Conservation (phyloP, 805 yeast species). For the Yarrowia phangngaensis region DNA sequence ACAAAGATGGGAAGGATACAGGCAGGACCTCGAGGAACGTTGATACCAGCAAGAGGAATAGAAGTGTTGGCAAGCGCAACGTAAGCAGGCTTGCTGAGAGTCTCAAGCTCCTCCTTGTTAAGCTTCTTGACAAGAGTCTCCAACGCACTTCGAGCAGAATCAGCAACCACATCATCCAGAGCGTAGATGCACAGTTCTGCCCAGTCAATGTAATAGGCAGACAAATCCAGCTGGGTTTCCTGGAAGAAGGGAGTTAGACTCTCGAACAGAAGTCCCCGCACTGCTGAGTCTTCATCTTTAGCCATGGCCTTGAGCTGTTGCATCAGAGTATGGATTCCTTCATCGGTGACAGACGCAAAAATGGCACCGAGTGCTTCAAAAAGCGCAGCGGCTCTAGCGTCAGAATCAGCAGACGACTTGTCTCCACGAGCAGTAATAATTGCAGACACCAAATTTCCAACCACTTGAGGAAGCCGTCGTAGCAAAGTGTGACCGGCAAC, state of each 20-base stretch:
- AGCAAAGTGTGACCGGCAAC: slow-evolving; percentile 84
- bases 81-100: slow-evolving; percentile 72
- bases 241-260: slow-evolving; percentile 71
- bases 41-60: slow-evolving; percentile 62
- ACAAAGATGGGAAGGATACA: slow-evolving; percentile 86
- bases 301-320: slow-evolving; percentile 73
- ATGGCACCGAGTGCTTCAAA: slow-evolving; percentile 58
- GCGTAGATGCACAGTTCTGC: slow-evolving; percentile 64
- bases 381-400: slow-evolving; percentile 41
- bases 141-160: slow-evolving; percentile 62
- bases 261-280: slow-evolving; percentile 49
- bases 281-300: slow-evolving; percentile 66
- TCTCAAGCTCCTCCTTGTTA: slow-evolving; percentile 72
- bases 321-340: slow-evolving; percentile 79
- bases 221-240: slow-evolving; percentile 59
- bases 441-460: slow-evolving; percentile 68
- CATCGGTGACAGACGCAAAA: slow-evolving; percentile 68
- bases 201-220: slow-evolving; percentile 70
- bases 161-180: slow-evolving; percentile 69
- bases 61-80: slow-evolving; percentile 68
- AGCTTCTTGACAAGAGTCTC: slow-evolving; percentile 63
- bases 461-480: slow-evolving; percentile 66
- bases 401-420: slow-evolving; percentile 40
- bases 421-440: slow-evolving; percentile 41
- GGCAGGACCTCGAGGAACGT: slow-evolving; percentile 71